phyloP scores from a whole-genome alignment of 1,284 basidiomycete genomes.

The Boletus subluridellus region DNA sequence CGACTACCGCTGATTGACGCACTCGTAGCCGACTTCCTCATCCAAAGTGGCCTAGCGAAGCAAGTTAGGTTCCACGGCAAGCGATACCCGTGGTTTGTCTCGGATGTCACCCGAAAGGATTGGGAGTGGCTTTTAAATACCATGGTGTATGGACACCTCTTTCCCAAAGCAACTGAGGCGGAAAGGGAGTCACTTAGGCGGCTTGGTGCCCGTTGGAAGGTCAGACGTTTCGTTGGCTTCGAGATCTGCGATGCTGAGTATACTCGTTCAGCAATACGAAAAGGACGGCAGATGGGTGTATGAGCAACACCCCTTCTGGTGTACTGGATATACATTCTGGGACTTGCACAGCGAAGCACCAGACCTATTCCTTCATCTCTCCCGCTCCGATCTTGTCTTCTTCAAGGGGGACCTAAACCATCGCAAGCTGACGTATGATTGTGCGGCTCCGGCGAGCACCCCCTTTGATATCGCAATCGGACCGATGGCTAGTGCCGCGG shows the following conservation, averaged over 20 bases:
- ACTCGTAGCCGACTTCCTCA: slow-evolving; percentile 73
- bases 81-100: slow-evolving; percentile 89
- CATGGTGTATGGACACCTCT: slow-evolving; percentile 85
- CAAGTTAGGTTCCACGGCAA: slow-evolving; percentile 93
- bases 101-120: slow-evolving; percentile 95
- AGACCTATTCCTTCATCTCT: slow-evolving; percentile 91
- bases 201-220: slow-evolving; percentile 91
- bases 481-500: slow-evolving; percentile 84
- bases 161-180: slow-evolving; percentile 74
- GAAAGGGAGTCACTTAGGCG: slow-evolving; percentile 81
- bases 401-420: slow-evolving; percentile 98
- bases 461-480: slow-evolving; percentile 93
- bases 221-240: slow-evolving; percentile 25
- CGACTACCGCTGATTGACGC: slow-evolving; percentile 7
- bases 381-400: slow-evolving; percentile 87
- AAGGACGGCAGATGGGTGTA: slow-evolving; percentile 93
- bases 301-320: slow-evolving; percentile 97
- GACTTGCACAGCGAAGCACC: slow-evolving; percentile 86
- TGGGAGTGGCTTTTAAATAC: slow-evolving; percentile 93
- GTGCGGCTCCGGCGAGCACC: slow-evolving; percentile 86
- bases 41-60: slow-evolving; percentile 85
- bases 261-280: slow-evolving; percentile 71
- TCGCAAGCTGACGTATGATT: slow-evolving; percentile 89
- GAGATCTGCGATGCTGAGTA: slow-evolving; percentile 10
- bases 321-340: slow-evolving; percentile 94